Base-by-base conservation (phyloP, 106 monocot species). In the Allium sativum region DNA sequence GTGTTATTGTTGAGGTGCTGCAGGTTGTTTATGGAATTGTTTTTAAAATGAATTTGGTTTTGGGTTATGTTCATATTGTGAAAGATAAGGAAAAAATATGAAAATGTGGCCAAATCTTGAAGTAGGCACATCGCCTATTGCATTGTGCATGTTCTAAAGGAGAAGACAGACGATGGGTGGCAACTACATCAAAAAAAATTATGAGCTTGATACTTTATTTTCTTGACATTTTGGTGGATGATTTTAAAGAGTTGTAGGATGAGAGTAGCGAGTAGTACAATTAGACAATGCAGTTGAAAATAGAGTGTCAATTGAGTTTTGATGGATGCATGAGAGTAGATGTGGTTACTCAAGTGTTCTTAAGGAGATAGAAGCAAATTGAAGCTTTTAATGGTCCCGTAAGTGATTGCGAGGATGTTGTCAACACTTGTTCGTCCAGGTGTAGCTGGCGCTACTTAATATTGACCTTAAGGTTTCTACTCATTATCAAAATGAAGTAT, bases 371-470 rank as follows among this genome's bases (percentile, higher is more conserved):
- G 79, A 90, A 86, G 72, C 81, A 90, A 74, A 52, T 94, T 12
- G 89, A 94, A 72, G 84, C 89, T 10, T 89, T 89, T 55, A 84
- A 89, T 72, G 89, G 84, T 76, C 84, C 84, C 52, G 84, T 84
- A 7, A 60, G 55, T 52, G 89, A 89, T 51, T 89, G 89, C 74
- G 84, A 84, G 71, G 84, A 89, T 74, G 89, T 84, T 8, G 40
- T 84, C 41, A 81, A 78, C 58, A 84, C 89, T 7, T 89, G 89
- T n/a, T 65, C 65, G 72, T 15, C n/a, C n/a, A n/a, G n/a, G n/a
- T n/a, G n/a, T n/a, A n/a, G 40, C 10, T 6, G 53, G 20, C 40
- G 12, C 53, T 45, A 76, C 77, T 9, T 77, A 68, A 78, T 40
- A 13, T 58, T 10, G 11, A 5, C n/a, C 14, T 48, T 14, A n/a